phyloP scores from a whole-genome alignment of 768 basidiomycete species.

The Cystofilobasidium ferigula region DNA sequence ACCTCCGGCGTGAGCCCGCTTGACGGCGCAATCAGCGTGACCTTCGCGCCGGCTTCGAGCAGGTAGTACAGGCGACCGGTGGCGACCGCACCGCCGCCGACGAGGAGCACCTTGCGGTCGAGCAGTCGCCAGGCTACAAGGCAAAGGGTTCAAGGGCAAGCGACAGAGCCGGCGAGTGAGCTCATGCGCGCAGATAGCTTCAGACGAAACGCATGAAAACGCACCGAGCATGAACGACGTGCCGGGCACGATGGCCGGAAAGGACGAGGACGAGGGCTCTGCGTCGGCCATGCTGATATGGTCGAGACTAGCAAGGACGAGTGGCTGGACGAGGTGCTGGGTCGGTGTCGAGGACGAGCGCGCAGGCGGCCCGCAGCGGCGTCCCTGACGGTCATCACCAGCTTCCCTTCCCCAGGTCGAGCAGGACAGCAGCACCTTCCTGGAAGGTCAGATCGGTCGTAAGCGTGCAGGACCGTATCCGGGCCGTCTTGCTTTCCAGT shows the following conservation, averaged over 20 bases:
- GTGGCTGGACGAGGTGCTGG: too few species aligned
- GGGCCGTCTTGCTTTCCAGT: too few species aligned
- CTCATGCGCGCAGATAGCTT: neutral
- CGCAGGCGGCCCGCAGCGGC: too few species aligned
- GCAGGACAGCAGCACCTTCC: too few species aligned
- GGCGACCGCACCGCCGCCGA: conserved; percentile 89
- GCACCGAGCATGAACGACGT: conserved; percentile 16
- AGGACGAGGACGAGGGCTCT: neutral
- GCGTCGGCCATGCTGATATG: too few species aligned
- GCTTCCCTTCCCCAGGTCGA: too few species aligned
- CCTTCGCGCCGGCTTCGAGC: conserved; percentile 59
- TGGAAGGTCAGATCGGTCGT: too few species aligned
- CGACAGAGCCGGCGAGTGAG: neutral
- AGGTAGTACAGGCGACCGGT: conserved; percentile 76
- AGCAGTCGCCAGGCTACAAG: conserved; percentile 89
- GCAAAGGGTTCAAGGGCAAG: neutral
- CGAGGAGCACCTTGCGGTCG: conserved; percentile 68
- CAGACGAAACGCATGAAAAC: neutral
- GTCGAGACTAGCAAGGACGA: too few species aligned
- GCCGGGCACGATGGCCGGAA: conserved; percentile 12
- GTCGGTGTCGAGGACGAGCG: too few species aligned
- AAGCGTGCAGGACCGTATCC: too few species aligned
- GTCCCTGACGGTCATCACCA: too few species aligned
- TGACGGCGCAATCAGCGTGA: conserved; percentile 55
- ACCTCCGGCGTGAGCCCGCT: conserved; percentile 50